Base-by-base conservation (phyloP, 1,139 yeast genomes). In the Pichia sp. region DNA sequence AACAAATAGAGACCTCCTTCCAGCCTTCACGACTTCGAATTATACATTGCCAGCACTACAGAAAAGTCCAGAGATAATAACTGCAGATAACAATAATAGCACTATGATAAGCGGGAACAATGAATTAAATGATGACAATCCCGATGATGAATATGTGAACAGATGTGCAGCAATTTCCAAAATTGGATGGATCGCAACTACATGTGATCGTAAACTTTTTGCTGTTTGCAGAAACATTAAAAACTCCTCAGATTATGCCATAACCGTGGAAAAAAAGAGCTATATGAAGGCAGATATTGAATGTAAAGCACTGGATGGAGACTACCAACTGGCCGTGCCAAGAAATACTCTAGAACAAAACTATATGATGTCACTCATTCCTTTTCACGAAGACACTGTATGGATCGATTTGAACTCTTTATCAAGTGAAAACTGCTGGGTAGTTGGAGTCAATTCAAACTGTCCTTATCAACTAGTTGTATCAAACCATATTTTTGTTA, bases 331-430 rank as follows among this genome's bases (percentile, higher is more conserved):
- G 59, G 74, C 81, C 1, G 69, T 82, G 0, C 98, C 98, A 0
- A 64, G 68, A 8, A 73, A 80, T 0, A 76, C 86, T 1, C 55
- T 78, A 4, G 79, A 83, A 56, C 79, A 79, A 56, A 56, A 58
- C 4, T 63, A 73, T 0, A 61, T 77, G 9, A 56, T 64, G 1
- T 38, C 31, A 7, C 4, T 52, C 1, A 48, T 65, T 2, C 58
- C 63, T 4, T 62, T 64, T 6, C 59, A 62, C 1, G 63, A 59
- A 6, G n/a, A 29, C 7, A 69, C 61, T 0, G 75, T 85, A 0
- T 93, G 98, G 98, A 80, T 91, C 3, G 93, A 91, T 68, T 63
- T 91, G 60, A 93, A 93, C 67, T 90, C 93, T 34, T 76, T 93
- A 17, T 80, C 90, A 0, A 83, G 84, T 6, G 71, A 78, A 17